Base-by-base conservation (phyloP, 352 stramenopile species). In the Pythium chondricola region DNA sequence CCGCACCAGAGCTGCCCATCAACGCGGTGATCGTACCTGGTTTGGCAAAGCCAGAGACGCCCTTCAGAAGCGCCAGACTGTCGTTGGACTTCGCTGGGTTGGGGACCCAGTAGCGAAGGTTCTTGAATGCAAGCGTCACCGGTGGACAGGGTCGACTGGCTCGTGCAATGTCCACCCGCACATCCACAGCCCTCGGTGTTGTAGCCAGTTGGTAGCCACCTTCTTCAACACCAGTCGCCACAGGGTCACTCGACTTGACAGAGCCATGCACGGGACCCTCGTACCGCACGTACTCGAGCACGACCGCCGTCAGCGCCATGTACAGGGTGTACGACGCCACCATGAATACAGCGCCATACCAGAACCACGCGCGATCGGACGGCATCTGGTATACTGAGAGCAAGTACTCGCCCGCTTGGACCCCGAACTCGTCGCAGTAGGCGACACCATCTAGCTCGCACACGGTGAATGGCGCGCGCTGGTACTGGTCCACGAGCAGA, bases 151-250 rank as follows among this genome's bases (percentile, higher is more conserved):
- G 78, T 20, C 10, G 73, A 75, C 7, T 41, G 52, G n/a, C n/a
- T n/a, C n/a, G n/a, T n/a, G 27, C 72, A 58, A 13, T 52, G 58
- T 17, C 85, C 87, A 30, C 67, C 68, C 85, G 67, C 96, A 83
- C 47, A 93, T 76, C 16, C 96, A 67, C 18, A 29, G 58, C 58
- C 16, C 58, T 69, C 27, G 52, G 56, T 40, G 8, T 40, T 40
- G 9, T n/a, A n/a, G n/a, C n/a, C n/a, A n/a, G n/a, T n/a, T n/a
- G n/a, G n/a, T n/a, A n/a, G n/a, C n/a, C n/a, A n/a, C n/a, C n/a
- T 16, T 33, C 39, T 30, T 22, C 14, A 9, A 18, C 39, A 16
- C 9, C 16, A 32, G 13, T 18, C 6, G 10, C 39, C 17, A 22
- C 9, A 56, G 25, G 14, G 17, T 41, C 6, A 9, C 6, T 32